Evolutionary conservation across 371 early-diverging fungal genomes (phyloP), one percentile per base, ranked within the genome.

Genomic region (Nosema muscidifuracis): DNA sequence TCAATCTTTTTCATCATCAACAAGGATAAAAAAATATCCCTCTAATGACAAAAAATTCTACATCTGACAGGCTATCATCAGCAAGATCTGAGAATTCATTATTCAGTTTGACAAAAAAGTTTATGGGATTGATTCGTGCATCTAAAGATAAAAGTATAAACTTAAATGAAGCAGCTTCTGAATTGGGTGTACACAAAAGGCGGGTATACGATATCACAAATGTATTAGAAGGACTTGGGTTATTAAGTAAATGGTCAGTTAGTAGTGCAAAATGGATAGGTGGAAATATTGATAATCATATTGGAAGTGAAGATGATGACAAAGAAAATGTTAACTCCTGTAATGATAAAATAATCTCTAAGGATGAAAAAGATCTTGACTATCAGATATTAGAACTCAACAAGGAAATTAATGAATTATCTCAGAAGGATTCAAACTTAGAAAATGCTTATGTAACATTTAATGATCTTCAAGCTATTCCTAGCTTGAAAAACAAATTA

Each of bases 171-270:
- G 89, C 90, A 7, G 89, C 90, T 0, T 76, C 76, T 20, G 83
- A 85, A 43, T 85, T 91, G 26, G 83, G 85, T 9, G 90, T 90
- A 20, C 87, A 87, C 74, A 91, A 91, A 77, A 85, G 91, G 74
- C 84, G 91, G 42, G 88, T 91, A 42, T 91, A 91, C 74, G 91
- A 91, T 73, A 90, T 91, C 58, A 90, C 90, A 60, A 89, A 90
- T 75, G 89, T 90, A 13, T 81, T 91, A 43, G 90, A 91, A 80
- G 89, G 90, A 16, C 85, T 91, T 60, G 85, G 85, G 6, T 81
- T 88, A 42, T 85, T 90, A 70, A 87, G 88, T 65, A 91, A 90
- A 75, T 87, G 87, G 77, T 84, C 87, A 36, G 87, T 87, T 74
- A 91, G 89, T 77, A 88, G 86, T 83, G 89, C 89, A 65, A 85